Percentiles rank a stretch among this genome's conserved stretches.
These are phyloP conservation scores for Sinapis alba DNA, from an alignment of 441 rosid genomes.

Conservation along the genomic window DNA sequence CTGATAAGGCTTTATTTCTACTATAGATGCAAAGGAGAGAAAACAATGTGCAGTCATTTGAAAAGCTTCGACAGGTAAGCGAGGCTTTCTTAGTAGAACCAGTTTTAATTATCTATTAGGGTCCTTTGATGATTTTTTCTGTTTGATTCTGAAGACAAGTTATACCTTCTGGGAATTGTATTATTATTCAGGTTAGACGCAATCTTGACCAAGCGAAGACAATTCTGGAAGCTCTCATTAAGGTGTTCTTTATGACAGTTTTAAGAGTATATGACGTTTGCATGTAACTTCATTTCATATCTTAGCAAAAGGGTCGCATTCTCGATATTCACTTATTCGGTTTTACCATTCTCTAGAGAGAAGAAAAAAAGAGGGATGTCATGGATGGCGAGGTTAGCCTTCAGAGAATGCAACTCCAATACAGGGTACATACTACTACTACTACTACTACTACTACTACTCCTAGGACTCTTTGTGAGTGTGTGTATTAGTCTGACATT, in stretches of 20 bases:
- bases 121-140: conserved; percentile 60
- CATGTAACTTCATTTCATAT: conserved; percentile 12
- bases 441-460: not conserved
- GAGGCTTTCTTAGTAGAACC: conserved; percentile 8
- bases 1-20: conserved; percentile 31
- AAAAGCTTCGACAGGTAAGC: conserved; percentile 95
- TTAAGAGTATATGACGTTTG: conserved; percentile 28
- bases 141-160: not conserved
- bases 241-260: conserved; percentile 55
- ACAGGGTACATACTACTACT: conserved; percentile 62
- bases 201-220: conserved; percentile 96
- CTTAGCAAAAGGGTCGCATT: conserved; percentile 12
- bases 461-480: not conserved
- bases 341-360: conserved; percentile 58
- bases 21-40: conserved; percentile 98
- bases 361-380: conserved; percentile 85
- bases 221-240: conserved; percentile 83
- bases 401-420: conserved; percentile 89
- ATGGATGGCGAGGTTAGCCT: conserved; percentile 86
- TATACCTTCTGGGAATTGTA: conserved; percentile 10
- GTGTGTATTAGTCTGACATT: not conserved
- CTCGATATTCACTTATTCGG: not conserved
- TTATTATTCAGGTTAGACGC: conserved; percentile 81
- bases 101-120: conserved; percentile 19
- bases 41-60: conserved; percentile 95